Evolutionary conservation across 2,329 filamentous ascomycete species (phyloP).

Genomic region (Penicillium sp.): DNA sequence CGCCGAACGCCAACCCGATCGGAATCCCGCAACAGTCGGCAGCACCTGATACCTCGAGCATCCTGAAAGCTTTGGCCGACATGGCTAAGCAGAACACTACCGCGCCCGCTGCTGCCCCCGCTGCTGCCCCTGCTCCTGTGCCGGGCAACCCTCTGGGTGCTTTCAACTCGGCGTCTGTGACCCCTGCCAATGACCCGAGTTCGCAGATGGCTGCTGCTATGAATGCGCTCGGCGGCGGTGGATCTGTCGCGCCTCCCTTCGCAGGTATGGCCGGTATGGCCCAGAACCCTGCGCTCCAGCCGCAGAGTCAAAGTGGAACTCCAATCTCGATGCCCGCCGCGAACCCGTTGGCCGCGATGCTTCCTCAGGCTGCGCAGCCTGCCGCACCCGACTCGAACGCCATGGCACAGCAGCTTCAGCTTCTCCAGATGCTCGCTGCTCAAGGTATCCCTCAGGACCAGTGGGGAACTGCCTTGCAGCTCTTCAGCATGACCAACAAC

Average conservation of each 20-base stretch:
- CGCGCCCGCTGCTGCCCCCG: constrained; percentile 35
- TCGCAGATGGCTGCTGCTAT: constrained; percentile 48
- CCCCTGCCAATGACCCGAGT: constrained; percentile 38
- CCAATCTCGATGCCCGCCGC: constrained; percentile 36
- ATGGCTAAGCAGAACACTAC: constrained; percentile 66
- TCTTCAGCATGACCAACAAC: constrained; percentile 37
- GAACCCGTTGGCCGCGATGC: constrained; percentile 37
- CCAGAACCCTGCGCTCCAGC: constrained; percentile 31
- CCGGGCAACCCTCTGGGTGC: constrained; percentile 42
- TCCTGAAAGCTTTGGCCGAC: constrained; percentile 69
- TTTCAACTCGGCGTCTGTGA: constrained; percentile 42
- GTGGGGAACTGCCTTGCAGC: constrained; percentile 53
- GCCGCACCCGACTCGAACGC: constrained; percentile 38
- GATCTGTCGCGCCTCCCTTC: constrained; percentile 41
- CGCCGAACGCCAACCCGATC: constrained; percentile 37
- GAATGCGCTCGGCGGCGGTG: constrained; percentile 40
- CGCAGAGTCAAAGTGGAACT: constrained; percentile 35
- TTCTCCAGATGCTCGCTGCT: constrained; percentile 66
- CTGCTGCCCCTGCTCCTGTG: constrained; percentile 30
- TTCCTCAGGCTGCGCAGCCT: constrained; percentile 33
- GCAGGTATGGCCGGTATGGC: constrained; percentile 38
- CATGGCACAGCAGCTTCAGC: constrained; percentile 60
- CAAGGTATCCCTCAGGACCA: constrained; percentile 71
- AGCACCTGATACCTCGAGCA: constrained; percentile 53
- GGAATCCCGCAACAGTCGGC: constrained; percentile 26